Evolutionary conservation across 2,329 filamentous ascomycete species (phyloP), one percentile per base, ranked within the genome.

Genomic region (Pseudocercospora macadamiae): DNA sequence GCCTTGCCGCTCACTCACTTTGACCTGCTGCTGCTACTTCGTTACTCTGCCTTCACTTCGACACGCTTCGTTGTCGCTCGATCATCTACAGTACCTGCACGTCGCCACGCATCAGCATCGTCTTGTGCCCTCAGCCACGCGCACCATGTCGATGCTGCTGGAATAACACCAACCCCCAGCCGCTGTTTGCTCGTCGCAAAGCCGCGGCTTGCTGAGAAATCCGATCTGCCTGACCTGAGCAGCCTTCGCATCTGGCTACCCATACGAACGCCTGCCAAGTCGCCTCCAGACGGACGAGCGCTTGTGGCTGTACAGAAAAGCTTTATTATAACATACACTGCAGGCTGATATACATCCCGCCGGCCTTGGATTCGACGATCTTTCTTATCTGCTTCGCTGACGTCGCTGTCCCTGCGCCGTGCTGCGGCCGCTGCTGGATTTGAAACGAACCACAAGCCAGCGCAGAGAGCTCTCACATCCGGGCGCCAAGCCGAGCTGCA

Each of bases 341-440:
- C 37, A 42, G 37, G 37, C 37, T 42, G 37, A 42, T 42, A 42
- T 42, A 42, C 18, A 42, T n/a, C 37, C 37, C 37, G 37, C 37
- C 37, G 37, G n/a, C 18, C 39, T 44, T 4, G 16, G 5, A 9
- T 18, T 42, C 14, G 14, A 25, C 21, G 16, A 16, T 4, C 9
- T 49, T 32, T 49, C 45, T 49, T 28, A 9, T 49, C 25, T 26
- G 18, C 44, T 19, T 34, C 28, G 47, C 47, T 23, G 47, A 30
- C 47, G 26, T 49, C 47, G 47, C 28, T 26, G 47, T 49, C 26
- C 47, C 47, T 49, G 47, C 47, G 47, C 47, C 26, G 47, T 34
- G 47, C 47, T 49, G 47, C 47, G 26, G 26, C 47, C 26, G 47
- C 47, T 9, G 47, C 7, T n/a, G n/a, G n/a, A 34, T 16, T 16